Base-by-base conservation (phyloP, 2,329 filamentous ascomycete species). In the Sphaerulina vaccinii region DNA sequence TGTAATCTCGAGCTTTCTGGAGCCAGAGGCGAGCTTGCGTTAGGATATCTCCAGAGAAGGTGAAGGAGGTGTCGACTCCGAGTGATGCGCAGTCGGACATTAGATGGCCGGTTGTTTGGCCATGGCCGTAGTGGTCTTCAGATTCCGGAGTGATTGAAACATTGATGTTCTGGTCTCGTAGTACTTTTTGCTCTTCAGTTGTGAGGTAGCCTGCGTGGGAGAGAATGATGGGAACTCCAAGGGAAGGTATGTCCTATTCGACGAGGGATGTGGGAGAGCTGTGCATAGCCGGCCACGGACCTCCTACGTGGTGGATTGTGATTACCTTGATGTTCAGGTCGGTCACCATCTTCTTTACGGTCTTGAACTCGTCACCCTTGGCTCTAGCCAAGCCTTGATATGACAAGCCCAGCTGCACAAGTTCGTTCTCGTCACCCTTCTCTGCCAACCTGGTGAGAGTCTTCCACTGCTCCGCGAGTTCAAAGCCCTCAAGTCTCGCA, bases 91-190 rank as follows among this genome's bases (percentile, higher is more conserved):
- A 78, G 58, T 83, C 79, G 22, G 72, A 72, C 22, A 76, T 68
- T 7, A 70, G 62, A 47, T 76, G 70, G 15, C 68, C 71, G 32
- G 65, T 61, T 1, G 71, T 70, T 51, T 82, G 77, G 0, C 67
- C 70, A 58, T 80, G 78, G n/a, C 80, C 80, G 63, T 76, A 82
- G 62, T 81, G 78, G 71, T 80, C 76, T 59, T 83, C 80, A 0
- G 77, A 80, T 59, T 84, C 81, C 1, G 79, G 79, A 0, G 81
- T 83, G 52, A 79, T 79, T 45, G 78, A 79, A 36, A 83, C 65
- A 65, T 77, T 77, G 44, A 81, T 74, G 64, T 82, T 77, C 2
- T 72, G 72, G 0, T 65, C 53, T 9, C 77, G 75, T 1, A 83
- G 71, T 0, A 79, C 68, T 1, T 64, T 47, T 0, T 68, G 68